Evolutionary conservation across 176 grass and related monocot species (phyloP).

Genomic region (Aegilops umbellulata): DNA sequence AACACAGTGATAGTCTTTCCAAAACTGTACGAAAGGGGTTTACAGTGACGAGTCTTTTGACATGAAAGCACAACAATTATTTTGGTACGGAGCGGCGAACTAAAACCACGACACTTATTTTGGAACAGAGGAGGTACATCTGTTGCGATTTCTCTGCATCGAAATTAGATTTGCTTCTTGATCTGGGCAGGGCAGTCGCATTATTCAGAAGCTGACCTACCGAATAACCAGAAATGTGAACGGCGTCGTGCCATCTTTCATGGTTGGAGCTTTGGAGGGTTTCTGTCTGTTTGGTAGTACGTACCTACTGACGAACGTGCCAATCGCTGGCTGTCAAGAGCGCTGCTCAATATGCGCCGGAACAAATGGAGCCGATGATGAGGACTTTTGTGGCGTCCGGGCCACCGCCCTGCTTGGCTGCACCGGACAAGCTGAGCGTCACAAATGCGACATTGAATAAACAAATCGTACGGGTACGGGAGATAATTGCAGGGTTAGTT

Average conservation of each 20-base stretch:
- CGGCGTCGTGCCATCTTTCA: not conserved
- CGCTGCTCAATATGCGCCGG: conserved; percentile 27
- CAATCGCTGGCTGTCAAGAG: conserved; percentile 22
- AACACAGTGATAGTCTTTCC: not conserved
- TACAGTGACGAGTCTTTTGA: too few species aligned
- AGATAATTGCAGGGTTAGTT: too few species aligned
- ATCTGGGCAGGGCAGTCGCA: not conserved
- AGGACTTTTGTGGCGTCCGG: conserved; percentile 20
- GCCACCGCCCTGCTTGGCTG: not conserved
- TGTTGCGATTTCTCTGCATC: not conserved
- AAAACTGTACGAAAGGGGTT: too few species aligned
- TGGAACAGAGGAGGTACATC: too few species aligned
- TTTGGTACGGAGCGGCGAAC: too few species aligned
- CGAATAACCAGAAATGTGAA: conserved; percentile 9
- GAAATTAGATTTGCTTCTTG: not conserved
- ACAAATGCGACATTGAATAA: too few species aligned
- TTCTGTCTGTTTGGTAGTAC: not conserved
- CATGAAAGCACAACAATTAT: too few species aligned
- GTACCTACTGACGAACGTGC: conserved; percentile 44
- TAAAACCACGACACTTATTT: too few species aligned
- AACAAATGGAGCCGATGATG: conserved; percentile 27
- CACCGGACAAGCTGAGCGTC: not conserved
- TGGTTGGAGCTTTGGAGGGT: not conserved
- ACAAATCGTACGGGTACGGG: too few species aligned
- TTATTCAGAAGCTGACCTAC: conserved; percentile 11